These are phyloP conservation scores for Crucibulum laeve DNA, from an alignment of 768 basidiomycete genomes.

Conservation along the genomic window DNA sequence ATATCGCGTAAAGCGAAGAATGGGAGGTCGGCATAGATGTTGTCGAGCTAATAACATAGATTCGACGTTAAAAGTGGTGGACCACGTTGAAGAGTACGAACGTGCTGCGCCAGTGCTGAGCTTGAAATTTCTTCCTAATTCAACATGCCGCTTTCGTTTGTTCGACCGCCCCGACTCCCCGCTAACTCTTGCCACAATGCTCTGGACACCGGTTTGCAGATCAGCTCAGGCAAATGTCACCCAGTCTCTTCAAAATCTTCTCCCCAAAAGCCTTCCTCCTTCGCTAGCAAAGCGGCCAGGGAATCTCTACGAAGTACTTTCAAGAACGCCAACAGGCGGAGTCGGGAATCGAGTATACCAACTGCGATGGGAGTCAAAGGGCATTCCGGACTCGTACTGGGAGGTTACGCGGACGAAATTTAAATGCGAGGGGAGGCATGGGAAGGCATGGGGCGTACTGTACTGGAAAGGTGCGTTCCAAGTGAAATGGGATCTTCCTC, in stretches of 20 bases:
- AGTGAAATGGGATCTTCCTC: neutral
- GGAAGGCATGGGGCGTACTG: constrained; percentile 79
- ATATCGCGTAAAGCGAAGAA: too few relatives aligned
- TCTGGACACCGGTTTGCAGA: constrained; percentile 25
- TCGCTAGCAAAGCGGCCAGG: constrained; percentile 52
- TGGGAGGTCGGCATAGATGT: constrained; percentile 8
- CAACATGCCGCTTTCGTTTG: constrained; percentile 3
- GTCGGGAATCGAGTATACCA: constrained; percentile 70
- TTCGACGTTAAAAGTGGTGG: too few relatives aligned
- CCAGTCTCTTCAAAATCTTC: constrained; percentile 46
- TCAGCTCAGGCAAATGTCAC: constrained; percentile 20
- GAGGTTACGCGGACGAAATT: constrained; percentile 65
- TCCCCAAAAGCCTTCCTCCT: constrained; percentile 58
- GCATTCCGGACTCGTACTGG: constrained; percentile 70
- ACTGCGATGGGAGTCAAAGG: constrained; percentile 67
- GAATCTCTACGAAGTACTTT: constrained; percentile 70
- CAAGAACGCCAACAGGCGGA: constrained; percentile 62
- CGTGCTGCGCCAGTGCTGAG: constrained; percentile 17
- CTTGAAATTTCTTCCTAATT: constrained; percentile 18
- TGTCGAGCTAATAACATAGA: constrained; percentile 15
- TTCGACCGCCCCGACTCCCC: too few relatives aligned
- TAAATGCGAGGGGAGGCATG: constrained; percentile 71
- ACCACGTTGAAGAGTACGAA: too few relatives aligned
- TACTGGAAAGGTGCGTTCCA: constrained; percentile 70
- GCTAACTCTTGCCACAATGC: constrained; percentile 22